These are phyloP conservation scores for Discostella stelligeroides DNA, from an alignment of 108 stramenopile genomes.

Conservation along the genomic window DNA sequence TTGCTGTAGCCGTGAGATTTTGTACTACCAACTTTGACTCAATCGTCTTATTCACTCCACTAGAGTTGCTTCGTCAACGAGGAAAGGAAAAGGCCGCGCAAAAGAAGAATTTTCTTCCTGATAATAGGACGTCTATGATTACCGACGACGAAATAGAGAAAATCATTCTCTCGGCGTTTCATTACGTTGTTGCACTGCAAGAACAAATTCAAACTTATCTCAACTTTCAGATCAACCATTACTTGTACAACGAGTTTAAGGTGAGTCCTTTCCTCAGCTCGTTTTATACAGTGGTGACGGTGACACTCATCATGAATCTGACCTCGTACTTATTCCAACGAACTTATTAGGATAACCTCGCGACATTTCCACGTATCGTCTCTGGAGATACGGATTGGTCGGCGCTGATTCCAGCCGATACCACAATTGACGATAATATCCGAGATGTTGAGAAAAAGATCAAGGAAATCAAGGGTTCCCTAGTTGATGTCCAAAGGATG, in stretches of 20 bases:
- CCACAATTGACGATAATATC: constrained; percentile 38
- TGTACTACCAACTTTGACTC: not conserved
- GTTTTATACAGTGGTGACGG: too few species aligned
- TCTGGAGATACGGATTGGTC: constrained; percentile 56
- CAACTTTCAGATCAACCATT: constrained; percentile 66
- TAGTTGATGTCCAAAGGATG: constrained; percentile 58
- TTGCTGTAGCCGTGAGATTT: not conserved
- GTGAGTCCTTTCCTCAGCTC: too few species aligned
- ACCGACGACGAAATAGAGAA: constrained; percentile 61
- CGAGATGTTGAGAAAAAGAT: constrained; percentile 47
- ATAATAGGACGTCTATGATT: constrained; percentile 67
- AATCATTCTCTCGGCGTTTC: constrained; percentile 57
- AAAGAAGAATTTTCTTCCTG: constrained; percentile 62
- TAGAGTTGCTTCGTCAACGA: constrained; percentile 49
- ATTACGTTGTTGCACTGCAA: constrained; percentile 62
- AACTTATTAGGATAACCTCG: too few species aligned
- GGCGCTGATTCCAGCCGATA: constrained; percentile 43
- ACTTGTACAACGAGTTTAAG: constrained; percentile 69
- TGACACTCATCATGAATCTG: too few species aligned
- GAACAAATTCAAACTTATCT: constrained; percentile 55
- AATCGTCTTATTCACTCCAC: constrained; percentile 5
- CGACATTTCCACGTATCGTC: constrained; percentile 36
- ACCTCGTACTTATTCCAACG: too few species aligned
- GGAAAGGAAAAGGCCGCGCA: constrained; percentile 27
- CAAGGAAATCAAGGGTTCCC: constrained; percentile 46